Evolutionary conservation across 2,329 filamentous ascomycete genomes (phyloP), one percentile per base, ranked within the genome.

Genomic region (Fonsecaea monophora): DNA sequence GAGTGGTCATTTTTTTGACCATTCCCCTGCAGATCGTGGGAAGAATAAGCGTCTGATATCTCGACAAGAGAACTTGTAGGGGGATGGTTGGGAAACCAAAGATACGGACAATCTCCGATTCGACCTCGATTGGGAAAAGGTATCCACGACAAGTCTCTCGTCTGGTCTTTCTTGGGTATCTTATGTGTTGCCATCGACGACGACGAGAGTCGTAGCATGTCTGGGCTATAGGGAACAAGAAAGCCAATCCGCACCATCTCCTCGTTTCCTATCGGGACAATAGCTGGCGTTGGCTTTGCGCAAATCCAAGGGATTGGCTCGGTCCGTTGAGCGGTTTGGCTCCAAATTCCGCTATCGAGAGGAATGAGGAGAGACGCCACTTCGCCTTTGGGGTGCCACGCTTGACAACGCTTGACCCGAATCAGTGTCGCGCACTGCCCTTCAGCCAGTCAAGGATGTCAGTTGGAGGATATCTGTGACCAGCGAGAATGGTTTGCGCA

Each of bases 401-500:
- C 25, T 25, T 25, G 25, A 25, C n/a, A 18, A 50, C 45, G 45
- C 45, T 21, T 50, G 18, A 50, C 18, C 45, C 45, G 18, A 50
- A 25, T 3, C 18, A 50, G 45, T 8, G 18, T 8, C 12, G 18
- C 45, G 45, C 10, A 10, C 40, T 18, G 15, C n/a, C 1, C 12
- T 10, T 35, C 18, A 57, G 35, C 55, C 32, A 56, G n/a, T 38
- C 4, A 30, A 15, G 40, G 40, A 3, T 4, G 15, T 1, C n/a
- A 25, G 25, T 25, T 25, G 38, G 38, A 5, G 48, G 45, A 38
- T 61, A 61, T 61, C 59, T 53, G 32, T 50, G 42, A 30, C 59
- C 59, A 61, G 42, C 40, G n/a, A 48, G 18, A 53, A 61, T 45
- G 34, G n/a, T 61, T 61, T 61, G 59, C 59, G 59, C 59, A 30